Percentiles rank a stretch among this genome's conserved stretches.
Evolutionary conservation across 495 filamentous ascomycete species (phyloP).

Genomic region (Penicillium paxilli): DNA sequence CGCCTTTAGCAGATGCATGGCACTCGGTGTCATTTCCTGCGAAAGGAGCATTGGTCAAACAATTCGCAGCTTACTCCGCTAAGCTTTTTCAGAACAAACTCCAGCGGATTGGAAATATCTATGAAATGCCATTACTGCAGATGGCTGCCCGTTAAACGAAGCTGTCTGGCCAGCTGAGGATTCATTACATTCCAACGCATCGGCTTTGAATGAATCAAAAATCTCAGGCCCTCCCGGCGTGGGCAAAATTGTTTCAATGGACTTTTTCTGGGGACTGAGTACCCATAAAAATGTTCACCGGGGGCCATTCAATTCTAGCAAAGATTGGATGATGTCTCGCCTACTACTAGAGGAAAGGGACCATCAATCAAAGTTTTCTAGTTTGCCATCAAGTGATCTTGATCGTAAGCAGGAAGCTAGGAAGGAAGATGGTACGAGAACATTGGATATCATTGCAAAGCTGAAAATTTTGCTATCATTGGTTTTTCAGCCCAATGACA

Average conservation of each 20-base stretch:
- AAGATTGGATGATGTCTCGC: background rate
- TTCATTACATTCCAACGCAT: too few relatives aligned
- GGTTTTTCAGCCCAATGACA: slow-evolving; percentile 16
- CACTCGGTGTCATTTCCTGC: slow-evolving; percentile 11
- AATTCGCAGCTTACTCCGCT: slow-evolving; percentile 3
- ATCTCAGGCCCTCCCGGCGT: background rate
- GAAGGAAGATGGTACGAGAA: background rate
- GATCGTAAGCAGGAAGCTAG: slow-evolving; percentile 2
- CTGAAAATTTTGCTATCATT: background rate
- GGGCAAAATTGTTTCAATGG: background rate
- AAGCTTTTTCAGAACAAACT: background rate
- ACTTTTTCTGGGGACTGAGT: background rate
- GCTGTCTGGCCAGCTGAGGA: too few relatives aligned
- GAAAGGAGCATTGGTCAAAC: background rate
- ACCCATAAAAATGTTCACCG: background rate
- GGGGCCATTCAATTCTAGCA: background rate
- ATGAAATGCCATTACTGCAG: background rate
- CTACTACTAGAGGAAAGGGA: background rate
- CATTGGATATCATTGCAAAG: background rate
- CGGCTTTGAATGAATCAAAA: background rate
- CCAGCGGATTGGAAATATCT: slow-evolving; percentile 11
- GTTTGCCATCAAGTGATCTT: too few relatives aligned
- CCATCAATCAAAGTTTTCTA: too few relatives aligned
- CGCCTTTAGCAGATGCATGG: slow-evolving; percentile 40
- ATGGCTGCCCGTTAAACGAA: too few relatives aligned